Conservation (phyloP, 2,329 filamentous ascomycete genomes). For the Verticillium zaregamsianum region DNA sequence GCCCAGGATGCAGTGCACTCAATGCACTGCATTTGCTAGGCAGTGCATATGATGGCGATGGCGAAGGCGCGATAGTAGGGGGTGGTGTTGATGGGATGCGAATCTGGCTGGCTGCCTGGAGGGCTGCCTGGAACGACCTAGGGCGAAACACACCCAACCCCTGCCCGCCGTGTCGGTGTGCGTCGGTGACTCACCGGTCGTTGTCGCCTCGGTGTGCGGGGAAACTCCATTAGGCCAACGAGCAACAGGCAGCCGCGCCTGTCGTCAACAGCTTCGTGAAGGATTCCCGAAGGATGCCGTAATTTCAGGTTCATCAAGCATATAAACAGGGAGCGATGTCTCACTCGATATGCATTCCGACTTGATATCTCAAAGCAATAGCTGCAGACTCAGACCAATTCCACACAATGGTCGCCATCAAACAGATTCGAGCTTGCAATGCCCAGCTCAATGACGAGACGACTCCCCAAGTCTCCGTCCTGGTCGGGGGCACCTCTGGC, state of each 20-base stretch:
- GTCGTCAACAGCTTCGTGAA: too few species aligned
- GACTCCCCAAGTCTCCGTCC: constrained; percentile 33
- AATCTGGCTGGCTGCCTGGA: neutral
- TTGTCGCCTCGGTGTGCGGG: neutral
- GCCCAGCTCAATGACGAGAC: constrained; percentile 31
- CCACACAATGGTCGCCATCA: constrained; percentile 27
- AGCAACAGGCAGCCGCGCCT: too few species aligned
- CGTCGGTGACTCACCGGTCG: neutral
- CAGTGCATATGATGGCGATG: neutral
- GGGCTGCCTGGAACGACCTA: neutral
- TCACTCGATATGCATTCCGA: too few species aligned
- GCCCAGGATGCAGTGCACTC: neutral
- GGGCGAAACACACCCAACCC: neutral
- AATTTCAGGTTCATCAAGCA: neutral
- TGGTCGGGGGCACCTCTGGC: constrained; percentile 41
- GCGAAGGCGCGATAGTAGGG: neutral
- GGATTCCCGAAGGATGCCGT: too few species aligned
- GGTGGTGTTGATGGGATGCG: neutral
- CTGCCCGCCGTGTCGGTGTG: neutral
- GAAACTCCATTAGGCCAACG: neutral
- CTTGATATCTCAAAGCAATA: neutral
- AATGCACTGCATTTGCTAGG: neutral
- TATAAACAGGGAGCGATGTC: too few species aligned
- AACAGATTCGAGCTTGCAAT: constrained; percentile 32
- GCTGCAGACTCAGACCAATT: neutral